A percentile compares a stretch with the other conserved stretches of the same genome.
Evolutionary conservation across 257 asterid genomes (phyloP).

Genomic region (Fraxinus excelsior): DNA sequence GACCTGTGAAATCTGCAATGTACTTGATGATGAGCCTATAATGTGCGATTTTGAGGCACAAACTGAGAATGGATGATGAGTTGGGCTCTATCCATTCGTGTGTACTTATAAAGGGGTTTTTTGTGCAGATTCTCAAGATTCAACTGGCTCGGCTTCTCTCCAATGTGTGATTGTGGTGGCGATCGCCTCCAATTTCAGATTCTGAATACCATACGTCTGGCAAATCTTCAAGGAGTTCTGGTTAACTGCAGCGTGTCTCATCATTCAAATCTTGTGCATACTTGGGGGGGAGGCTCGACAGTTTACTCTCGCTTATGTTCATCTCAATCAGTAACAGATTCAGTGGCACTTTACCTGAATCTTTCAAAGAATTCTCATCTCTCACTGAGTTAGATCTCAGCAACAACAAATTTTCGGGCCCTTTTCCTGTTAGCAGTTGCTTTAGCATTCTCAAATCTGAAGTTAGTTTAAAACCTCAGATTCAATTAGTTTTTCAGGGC

Average conservation of each 20-base stretch:
- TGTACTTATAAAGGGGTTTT: slow-evolving; percentile 73
- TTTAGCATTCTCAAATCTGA: slow-evolving; percentile 60
- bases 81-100: slow-evolving; percentile 69
- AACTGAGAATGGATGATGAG: too few species aligned
- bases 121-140: slow-evolving; percentile 56
- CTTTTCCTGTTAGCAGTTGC: slow-evolving; percentile 51
- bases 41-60: slow-evolving; percentile 38
- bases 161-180: slow-evolving; percentile 67
- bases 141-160: slow-evolving; percentile 31
- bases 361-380: slow-evolving; percentile 40
- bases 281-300: too few species aligned
- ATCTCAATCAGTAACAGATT: slow-evolving; percentile 79
- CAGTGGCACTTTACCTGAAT: slow-evolving; percentile 54
- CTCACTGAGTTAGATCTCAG: slow-evolving; percentile 81
- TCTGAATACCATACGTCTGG: slow-evolving; percentile 89
- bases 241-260: too few species aligned
- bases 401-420: slow-evolving; percentile 72
- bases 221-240: slow-evolving; percentile 59
- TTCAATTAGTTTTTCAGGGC: slow-evolving; percentile 70
- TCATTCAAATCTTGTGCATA: too few species aligned
- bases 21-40: slow-evolving; percentile 77
- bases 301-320: too few species aligned
- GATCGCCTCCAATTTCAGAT: too few species aligned
- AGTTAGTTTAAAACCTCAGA: slow-evolving; percentile 75
- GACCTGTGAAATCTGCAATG: too few species aligned